phyloP scores from a whole-genome alignment of 2,329 filamentous ascomycete species.

The Coleophoma crateriformis region DNA sequence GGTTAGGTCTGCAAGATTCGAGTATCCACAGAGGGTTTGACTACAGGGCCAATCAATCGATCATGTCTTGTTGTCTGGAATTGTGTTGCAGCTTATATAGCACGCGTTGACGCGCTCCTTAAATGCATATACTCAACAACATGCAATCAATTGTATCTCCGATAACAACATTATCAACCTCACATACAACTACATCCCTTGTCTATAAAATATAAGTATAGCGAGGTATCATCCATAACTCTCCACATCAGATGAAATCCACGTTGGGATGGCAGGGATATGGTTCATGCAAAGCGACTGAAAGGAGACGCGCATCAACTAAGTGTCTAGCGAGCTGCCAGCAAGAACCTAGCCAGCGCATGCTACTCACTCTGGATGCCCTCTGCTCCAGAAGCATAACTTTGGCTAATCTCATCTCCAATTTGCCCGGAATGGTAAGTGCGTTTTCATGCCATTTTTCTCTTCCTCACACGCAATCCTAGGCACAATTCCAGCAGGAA shows the following conservation, averaged over 20 bases:
- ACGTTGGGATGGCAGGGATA: neutral
- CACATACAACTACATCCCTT: neutral
- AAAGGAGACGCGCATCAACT: neutral
- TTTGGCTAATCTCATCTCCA: too few species aligned
- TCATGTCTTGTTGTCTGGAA: too few species aligned
- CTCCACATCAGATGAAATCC: neutral
- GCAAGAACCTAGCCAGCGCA: neutral
- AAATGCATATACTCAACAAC: neutral
- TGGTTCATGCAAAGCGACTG: neutral
- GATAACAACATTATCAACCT: neutral
- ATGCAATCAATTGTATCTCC: neutral
- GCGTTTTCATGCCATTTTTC: conserved; percentile 1
- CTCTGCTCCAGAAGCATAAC: too few species aligned
- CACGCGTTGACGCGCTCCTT: too few species aligned
- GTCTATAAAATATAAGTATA: neutral
- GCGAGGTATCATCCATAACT: neutral
- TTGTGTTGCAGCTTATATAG: too few species aligned
- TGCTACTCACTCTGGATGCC: neutral
- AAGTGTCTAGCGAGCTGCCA: neutral
- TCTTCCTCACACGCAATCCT: neutral
- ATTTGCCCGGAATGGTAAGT: neutral
- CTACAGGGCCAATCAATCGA: too few species aligned
- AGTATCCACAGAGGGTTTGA: too few species aligned
- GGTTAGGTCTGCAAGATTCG: too few species aligned
- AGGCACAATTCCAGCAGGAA: too few species aligned